Percentiles rank a stretch among this genome's conserved stretches.
Evolutionary conservation across 305 asterid species (phyloP).

Genomic region (Solanum chacoense): DNA sequence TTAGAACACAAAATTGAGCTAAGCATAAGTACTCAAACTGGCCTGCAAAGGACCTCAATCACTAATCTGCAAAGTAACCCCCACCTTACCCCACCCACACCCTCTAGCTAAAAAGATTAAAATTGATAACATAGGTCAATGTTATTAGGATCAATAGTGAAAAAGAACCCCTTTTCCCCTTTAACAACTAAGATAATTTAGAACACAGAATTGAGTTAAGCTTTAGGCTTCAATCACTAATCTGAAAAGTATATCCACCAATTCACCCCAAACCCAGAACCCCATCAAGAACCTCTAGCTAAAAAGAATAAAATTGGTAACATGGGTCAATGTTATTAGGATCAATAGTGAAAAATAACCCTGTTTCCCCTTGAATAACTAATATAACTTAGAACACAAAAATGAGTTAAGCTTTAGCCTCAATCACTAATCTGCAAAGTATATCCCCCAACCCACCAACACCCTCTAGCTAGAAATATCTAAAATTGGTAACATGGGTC

Average conservation of each 20-base stretch:
- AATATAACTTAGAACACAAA: neutral
- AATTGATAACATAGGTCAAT: neutral
- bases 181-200: neutral
- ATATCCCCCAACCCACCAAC: neutral
- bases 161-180: neutral
- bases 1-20: neutral
- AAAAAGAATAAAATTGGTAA: neutral
- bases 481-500: neutral
- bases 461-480: neutral
- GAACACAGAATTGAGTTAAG: neutral
- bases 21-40: constrained; percentile 63
- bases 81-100: neutral
- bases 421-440: neutral
- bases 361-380: neutral
- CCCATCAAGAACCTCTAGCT: neutral
- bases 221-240: neutral
- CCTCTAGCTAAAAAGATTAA: neutral
- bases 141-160: neutral
- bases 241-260: neutral
- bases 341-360: neutral
- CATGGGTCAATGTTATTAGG: neutral
- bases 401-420: neutral
- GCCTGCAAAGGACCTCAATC: constrained; percentile 24
- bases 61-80: neutral
- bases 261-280: neutral